These are phyloP conservation scores for Emmonsiellopsis sp. DNA, from an alignment of 2,329 filamentous ascomycete genomes.

Conservation along the genomic window DNA sequence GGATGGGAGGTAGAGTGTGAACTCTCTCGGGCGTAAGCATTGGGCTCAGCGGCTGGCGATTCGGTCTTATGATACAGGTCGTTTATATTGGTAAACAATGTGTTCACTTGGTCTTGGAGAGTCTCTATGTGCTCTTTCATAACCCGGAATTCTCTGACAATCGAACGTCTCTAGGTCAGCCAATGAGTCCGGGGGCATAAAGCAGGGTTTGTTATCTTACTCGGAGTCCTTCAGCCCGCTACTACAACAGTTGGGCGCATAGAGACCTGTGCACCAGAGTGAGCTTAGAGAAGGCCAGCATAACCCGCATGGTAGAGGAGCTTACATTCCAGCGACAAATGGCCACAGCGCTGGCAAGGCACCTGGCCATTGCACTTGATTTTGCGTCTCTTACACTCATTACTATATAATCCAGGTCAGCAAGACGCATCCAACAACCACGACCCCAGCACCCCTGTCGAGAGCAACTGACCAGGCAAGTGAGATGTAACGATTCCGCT, in stretches of 20 bases:
- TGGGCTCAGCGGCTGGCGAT: constrained; percentile 21
- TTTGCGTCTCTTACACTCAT: constrained; percentile 58
- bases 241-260: constrained; percentile 58
- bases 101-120: constrained; percentile 77
- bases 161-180: constrained; percentile 8
- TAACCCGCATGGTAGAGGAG: neutral
- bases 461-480: constrained; percentile 51
- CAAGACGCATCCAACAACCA: neutral
- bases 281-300: neutral
- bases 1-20: constrained; percentile 28
- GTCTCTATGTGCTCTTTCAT: constrained; percentile 66
- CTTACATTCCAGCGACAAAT: constrained; percentile 51
- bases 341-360: constrained; percentile 57
- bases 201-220: constrained; percentile 25
- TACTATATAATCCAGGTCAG: constrained; percentile 31
- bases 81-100: constrained; percentile 63
- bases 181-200: neutral
- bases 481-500: constrained; percentile 59
- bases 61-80: constrained; percentile 47
- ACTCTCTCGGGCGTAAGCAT: constrained; percentile 26
- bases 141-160: constrained; percentile 61
- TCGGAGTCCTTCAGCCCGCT: constrained; percentile 88
- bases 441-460: neutral
- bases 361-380: constrained; percentile 61
- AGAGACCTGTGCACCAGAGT: constrained; percentile 37